phyloP scores from a whole-genome alignment of 2,329 filamentous ascomycete genomes.

The Penicillium polonicum region DNA sequence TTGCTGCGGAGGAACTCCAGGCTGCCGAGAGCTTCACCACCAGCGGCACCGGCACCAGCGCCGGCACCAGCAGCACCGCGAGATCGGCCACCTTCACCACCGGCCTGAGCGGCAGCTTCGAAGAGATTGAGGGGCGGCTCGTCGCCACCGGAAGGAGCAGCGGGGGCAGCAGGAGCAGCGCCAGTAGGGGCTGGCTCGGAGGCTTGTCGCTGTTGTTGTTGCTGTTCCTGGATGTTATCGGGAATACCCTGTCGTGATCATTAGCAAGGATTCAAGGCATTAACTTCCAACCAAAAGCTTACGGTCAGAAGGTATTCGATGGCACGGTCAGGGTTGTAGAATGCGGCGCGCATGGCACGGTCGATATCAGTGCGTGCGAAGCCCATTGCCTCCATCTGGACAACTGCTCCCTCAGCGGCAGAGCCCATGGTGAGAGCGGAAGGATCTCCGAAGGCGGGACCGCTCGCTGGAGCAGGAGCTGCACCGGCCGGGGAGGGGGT shows the following conservation, averaged over 20 bases:
- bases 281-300: slow-evolving; percentile 39
- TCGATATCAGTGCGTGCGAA: slow-evolving; percentile 88
- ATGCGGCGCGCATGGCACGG: slow-evolving; percentile 91
- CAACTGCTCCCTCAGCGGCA: slow-evolving; percentile 76
- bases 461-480: slow-evolving; percentile 34
- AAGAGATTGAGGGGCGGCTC: slow-evolving; percentile 78
- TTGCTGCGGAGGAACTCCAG: slow-evolving; percentile 94
- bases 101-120: slow-evolving; percentile 81
- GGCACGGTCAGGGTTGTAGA: slow-evolving; percentile 93
- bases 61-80: slow-evolving; percentile 34
- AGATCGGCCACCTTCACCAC: slow-evolving; percentile 34
- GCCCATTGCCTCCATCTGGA: slow-evolving; percentile 96
- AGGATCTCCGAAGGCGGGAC: slow-evolving; percentile 62
- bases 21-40: slow-evolving; percentile 65
- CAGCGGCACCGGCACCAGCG: slow-evolving; percentile 47
- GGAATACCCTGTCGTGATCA: slow-evolving; percentile 71
- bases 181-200: slow-evolving; percentile 44
- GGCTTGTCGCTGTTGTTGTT: slow-evolving; percentile 62
- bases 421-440: slow-evolving; percentile 84
- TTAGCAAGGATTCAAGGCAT: slow-evolving; percentile 2
- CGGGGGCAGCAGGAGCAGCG: slow-evolving; percentile 31
- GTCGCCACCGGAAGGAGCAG: slow-evolving; percentile 46
- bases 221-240: slow-evolving; percentile 72
- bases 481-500: slow-evolving; percentile 51
- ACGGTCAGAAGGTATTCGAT: slow-evolving; percentile 93